Base-by-base conservation (phyloP, 31 red algal species). In the Bonnemaisonia californica region DNA sequence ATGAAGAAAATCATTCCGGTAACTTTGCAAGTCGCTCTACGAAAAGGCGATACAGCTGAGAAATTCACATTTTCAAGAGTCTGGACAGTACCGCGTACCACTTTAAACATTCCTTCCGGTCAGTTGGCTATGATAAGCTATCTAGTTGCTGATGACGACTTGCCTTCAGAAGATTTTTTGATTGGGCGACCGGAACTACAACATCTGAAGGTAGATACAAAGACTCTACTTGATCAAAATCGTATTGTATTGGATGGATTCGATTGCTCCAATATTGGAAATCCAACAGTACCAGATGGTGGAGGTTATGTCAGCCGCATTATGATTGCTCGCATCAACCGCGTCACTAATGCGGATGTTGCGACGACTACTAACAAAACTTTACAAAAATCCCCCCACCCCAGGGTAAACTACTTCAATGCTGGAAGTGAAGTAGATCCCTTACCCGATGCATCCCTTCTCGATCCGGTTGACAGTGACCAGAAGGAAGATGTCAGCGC, bases 101-200 rank as follows among this genome's bases (percentile, higher is more conserved):
- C 51, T 32, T 16, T 67, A 37, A 33, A 80, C 2, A 28, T 80
- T 0, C 3, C 45, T 23, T 37, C 57, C 36, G 59, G 76, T 19
- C 26, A 31, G 29, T 0, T 80, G 3, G 76, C 60, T 0, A 36
- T 80, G 0, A 11, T 30, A 7, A 80, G 67, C 12, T 80, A 30
- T 30, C 38, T 67, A 23, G 76, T 80, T 13, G 42, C 73, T 11
- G 42, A 77, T 22, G 54, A 36, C 4, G 73, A 59, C 4, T 18
- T 77, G 2, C 38, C 51, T 4, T 77, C 54, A 27, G 73, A 77
- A 11, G 73, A 77, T 12, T 23, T 61, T 2, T 22, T 61, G 12
- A 77, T 77, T n/a, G 73, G 73, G 2, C 26, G 73, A 7, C 34
- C 57, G 34, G 33, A 66, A 11, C 60, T 80, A 31, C 77, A 22